Evolutionary conservation across 139 green algal species (phyloP), one percentile per base, ranked within the genome.

Genomic region (Desmodesmus armatus): DNA sequence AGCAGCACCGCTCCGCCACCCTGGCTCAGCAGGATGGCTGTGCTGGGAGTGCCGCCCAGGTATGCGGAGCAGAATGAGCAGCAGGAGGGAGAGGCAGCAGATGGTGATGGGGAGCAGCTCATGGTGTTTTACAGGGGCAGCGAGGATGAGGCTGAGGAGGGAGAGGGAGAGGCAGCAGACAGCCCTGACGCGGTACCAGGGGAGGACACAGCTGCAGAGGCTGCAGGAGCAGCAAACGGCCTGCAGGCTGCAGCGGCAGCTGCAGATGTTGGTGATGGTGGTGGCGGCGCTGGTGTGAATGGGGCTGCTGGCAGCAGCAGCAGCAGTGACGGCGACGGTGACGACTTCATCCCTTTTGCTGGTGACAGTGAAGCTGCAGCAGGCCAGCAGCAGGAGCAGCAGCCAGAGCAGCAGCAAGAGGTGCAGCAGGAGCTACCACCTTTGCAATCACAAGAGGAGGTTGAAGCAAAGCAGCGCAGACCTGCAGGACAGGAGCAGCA

Each of bases 11-110:
- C 51, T 27, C 80, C 80, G 2, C 80, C 80, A 29, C 80, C 69
- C 6, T 86, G 80, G 80, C 15, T 80, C 2, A 51, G 67, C 37
- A 60, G 80, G 23, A 86, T 86, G 80, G 43, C 31, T 37, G 51
- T 63, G 41, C 69, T 86, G 49, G 80, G 80, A 23, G 13, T 86
- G 27, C 80, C 80, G 13, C 80, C 80, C 3, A 51, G 37, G 5
- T 84, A 84, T 27, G 65, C 65, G n/a, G 33, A 5, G 5, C 9
- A n/a, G n/a, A n/a, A n/a, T n/a, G n/a, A 15, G 75, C 39, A 67
- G 29, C 44, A 9, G 63, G 35, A 33, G 67, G 1, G 3, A 1
- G 15, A n/a, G 15, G 37, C 13, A 41, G 75, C 75, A 39, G 77
- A n/a, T 31, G 75, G 23, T 40, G 67, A 40, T 29, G 70, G 70